Base-by-base conservation (phyloP, 306 rosid species). In the Dryas alaskensis region DNA sequence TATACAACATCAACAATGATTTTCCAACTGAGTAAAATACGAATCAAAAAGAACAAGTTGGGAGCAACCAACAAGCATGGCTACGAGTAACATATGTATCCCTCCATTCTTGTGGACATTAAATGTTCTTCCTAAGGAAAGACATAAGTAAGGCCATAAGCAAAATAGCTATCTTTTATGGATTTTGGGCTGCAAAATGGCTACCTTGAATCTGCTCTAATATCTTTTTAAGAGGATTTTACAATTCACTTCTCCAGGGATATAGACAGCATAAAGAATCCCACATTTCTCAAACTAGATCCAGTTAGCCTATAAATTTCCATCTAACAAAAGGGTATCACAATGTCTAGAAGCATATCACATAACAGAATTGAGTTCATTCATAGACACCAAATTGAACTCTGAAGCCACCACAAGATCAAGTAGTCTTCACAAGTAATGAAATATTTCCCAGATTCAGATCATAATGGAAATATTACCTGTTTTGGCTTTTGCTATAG, bases 401-500 rank as follows among this genome's bases (percentile, higher is more conserved):
- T 51, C 55, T 16, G 37, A 31, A 31, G 37, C 37, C 49, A 31
- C 65, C 37, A 66, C 42, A 11, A 53, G 19, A 53, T 70, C 4
- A 17, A 27, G 17, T 10, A 31, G 8, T 73, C 64, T 53, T 54
- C 54, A 8, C 43, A 9, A 27, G 53, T 16, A 53, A 27, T 7
- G 6, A 49, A 40, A 10, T 54, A 43, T 4, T 48, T 11, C 51
- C 19, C 60, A 53, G 37, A 72, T 14, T 58, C 5, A 14, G 66
- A 58, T 49, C 11, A 5, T 43, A 3, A 60, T 5, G n/a, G 50
- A 62, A 16, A 46, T 71, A 75, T 86, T 83, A 94, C 98, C 98
- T 81, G 94, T 80, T 84, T 89, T 92, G 63, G 85, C 61, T 81
- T 92, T 92, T 67, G 88, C 89, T 43, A 81, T 85, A 50, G 92